phyloP scores from a whole-genome alignment of 192 early-diverging fungal species.

The Coemansia biformis region DNA sequence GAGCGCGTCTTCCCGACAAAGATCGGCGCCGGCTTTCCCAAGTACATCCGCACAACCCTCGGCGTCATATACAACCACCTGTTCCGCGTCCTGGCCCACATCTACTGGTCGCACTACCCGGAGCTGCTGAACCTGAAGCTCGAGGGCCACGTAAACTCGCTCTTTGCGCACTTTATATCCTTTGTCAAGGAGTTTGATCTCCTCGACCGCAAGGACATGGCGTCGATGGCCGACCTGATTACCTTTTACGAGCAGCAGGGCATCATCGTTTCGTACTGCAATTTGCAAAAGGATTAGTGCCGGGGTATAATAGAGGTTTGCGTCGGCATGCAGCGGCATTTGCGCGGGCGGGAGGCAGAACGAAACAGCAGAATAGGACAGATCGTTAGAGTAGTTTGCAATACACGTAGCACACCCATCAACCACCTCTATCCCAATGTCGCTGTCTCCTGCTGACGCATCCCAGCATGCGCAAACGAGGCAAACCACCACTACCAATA shows the following conservation, averaged over 20 bases:
- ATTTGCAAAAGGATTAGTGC: no score
- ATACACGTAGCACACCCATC: no score
- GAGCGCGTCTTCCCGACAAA: slow-evolving; percentile 92
- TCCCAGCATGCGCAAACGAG: no score
- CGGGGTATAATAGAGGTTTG: no score
- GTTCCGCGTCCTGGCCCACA: slow-evolving; percentile 87
- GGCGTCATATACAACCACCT: slow-evolving; percentile 77
- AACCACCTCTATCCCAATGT: no score
- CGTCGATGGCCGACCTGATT: slow-evolving; percentile 76
- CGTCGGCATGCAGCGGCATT: no score
- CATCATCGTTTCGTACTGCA: slow-evolving; percentile 10
- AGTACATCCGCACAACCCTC: slow-evolving; percentile 64
- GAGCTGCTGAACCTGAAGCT: slow-evolving; percentile 74
- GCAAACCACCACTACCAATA: no score
- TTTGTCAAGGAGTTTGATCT: slow-evolving; percentile 93
- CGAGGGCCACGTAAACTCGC: slow-evolving; percentile 90
- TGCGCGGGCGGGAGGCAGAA: no score
- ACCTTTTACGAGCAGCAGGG: slow-evolving; percentile 46
- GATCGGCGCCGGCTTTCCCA: slow-evolving; percentile 82
- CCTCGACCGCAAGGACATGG: slow-evolving; percentile 84
- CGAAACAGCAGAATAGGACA: no score
- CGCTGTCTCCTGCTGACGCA: no score
- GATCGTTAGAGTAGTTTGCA: no score
- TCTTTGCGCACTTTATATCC: slow-evolving; percentile 92
- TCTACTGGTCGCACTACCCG: slow-evolving; percentile 88